Percentiles rank a stretch among this genome's conserved stretches.
Evolutionary conservation across 164 flowering plant species (phyloP).

Genomic region (Saururus chinensis): DNA sequence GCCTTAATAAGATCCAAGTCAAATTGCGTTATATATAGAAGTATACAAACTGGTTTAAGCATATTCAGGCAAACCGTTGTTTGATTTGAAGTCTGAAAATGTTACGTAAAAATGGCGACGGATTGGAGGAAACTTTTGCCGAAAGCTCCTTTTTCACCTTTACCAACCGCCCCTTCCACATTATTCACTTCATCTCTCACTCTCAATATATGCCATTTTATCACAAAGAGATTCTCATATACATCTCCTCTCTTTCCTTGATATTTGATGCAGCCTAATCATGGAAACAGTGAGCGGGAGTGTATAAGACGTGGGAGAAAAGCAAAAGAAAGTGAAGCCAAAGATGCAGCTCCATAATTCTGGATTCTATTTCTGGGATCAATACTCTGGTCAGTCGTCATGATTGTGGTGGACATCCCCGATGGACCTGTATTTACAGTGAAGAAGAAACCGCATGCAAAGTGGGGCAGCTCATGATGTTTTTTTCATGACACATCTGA

Average conservation of each 20-base stretch:
- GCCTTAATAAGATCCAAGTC: no score
- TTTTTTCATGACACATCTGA: background rate
- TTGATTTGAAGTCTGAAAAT: background rate
- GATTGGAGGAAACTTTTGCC: background rate
- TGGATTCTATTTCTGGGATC: no score
- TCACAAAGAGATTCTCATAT: background rate
- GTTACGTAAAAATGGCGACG: background rate
- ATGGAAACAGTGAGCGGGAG: background rate
- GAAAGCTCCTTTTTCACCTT: slow-evolving; percentile 6
- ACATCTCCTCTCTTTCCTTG: background rate
- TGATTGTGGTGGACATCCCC: no score
- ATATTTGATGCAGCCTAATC: background rate
- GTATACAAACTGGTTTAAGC: background rate
- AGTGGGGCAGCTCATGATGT: background rate
- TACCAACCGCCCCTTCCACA: slow-evolving; percentile 1
- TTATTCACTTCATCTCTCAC: background rate
- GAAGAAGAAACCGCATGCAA: background rate
- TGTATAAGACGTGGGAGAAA: background rate
- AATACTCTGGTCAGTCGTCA: no score
- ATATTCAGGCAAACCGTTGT: background rate
- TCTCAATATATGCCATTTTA: background rate
- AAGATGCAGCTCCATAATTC: background rate
- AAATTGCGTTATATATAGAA: no score
- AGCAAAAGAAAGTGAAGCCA: background rate
- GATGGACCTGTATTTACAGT: no score